phyloP scores from a whole-genome alignment of 179 eudicot genomes.

The Drosera spatulata region DNA sequence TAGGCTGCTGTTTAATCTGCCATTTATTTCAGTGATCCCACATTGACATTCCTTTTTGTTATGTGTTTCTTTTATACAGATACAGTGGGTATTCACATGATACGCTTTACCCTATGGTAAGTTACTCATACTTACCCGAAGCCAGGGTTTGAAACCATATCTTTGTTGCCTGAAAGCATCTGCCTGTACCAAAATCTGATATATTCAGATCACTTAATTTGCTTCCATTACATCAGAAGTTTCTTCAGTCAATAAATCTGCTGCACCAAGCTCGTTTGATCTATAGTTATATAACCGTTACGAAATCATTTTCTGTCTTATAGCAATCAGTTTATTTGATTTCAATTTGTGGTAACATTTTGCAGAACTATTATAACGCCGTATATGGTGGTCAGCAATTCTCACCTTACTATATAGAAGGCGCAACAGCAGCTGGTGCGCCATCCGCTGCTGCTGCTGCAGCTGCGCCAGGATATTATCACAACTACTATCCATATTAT shows the following conservation, averaged over 20 bases:
- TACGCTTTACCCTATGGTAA: conserved; percentile 40
- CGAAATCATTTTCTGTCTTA: not conserved
- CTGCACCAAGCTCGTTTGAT: no score
- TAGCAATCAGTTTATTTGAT: not conserved
- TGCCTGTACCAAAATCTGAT: no score
- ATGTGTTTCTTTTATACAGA: conserved; percentile 15
- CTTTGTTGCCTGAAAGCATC: no score
- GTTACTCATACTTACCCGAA: conserved; percentile 6
- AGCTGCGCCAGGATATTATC: conserved; percentile 29
- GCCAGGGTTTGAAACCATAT: no score
- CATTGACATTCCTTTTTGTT: not conserved
- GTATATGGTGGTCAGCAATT: conserved; percentile 32
- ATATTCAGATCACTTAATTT: no score
- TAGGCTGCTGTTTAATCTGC: not conserved
- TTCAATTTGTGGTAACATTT: not conserved
- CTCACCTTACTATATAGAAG: conserved; percentile 31
- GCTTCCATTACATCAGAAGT: no score
- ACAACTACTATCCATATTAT: conserved; percentile 34
- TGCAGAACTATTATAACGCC: conserved; percentile 38
- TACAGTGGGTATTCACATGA: conserved; percentile 49
- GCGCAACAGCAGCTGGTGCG: not conserved
- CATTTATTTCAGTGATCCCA: not conserved
- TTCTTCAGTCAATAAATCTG: no score
- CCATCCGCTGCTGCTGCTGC: not conserved
- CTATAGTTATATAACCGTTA: not conserved